Evolutionary conservation across 2,329 filamentous ascomycete species (phyloP).

Genomic region (Aspergillus sclerotialis): DNA sequence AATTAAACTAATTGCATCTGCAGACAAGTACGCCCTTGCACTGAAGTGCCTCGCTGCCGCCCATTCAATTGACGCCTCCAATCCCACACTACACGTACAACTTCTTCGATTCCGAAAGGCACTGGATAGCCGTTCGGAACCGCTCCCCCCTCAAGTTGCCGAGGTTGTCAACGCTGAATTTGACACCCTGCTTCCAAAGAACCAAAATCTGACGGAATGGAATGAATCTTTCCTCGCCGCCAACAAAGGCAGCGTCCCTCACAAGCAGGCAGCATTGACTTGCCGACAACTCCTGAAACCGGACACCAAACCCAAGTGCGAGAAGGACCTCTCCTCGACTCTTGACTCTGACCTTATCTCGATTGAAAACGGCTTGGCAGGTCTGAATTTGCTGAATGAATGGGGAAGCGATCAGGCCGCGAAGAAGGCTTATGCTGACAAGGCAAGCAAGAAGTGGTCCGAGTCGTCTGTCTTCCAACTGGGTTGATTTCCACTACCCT

Average conservation of each 20-base stretch:
- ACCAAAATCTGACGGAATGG: conserved; percentile 52
- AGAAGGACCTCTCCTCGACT: conserved; percentile 56
- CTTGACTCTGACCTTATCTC: conserved; percentile 47
- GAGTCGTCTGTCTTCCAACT: conserved; percentile 32
- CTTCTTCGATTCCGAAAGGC: conserved; percentile 61
- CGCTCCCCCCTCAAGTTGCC: conserved; percentile 58
- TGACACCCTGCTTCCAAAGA: conserved; percentile 50
- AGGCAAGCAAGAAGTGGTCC: conserved; percentile 34
- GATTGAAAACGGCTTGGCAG: conserved; percentile 51
- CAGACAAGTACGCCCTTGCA: conserved; percentile 82
- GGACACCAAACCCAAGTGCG: conserved; percentile 49
- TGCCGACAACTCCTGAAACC: conserved; percentile 53
- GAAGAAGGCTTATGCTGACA: conserved; percentile 43
- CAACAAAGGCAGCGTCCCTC: conserved; percentile 55
- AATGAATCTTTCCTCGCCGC: conserved; percentile 60
- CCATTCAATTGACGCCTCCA: conserved; percentile 58
- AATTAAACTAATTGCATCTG: conserved; percentile 16
- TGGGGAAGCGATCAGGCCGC: conserved; percentile 45
- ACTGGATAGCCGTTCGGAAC: conserved; percentile 49
- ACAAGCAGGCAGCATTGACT: conserved; percentile 59
- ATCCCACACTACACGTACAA: conserved; percentile 71
- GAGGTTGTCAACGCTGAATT: conserved; percentile 66
- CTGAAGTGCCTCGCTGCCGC: conserved; percentile 77
- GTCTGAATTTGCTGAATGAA: conserved; percentile 45
- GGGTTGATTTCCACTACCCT: conserved; percentile 10